Evolutionary conservation across 2,329 filamentous ascomycete species (phyloP).

Genomic region (Neophaeococcomyces mojaviensis): DNA sequence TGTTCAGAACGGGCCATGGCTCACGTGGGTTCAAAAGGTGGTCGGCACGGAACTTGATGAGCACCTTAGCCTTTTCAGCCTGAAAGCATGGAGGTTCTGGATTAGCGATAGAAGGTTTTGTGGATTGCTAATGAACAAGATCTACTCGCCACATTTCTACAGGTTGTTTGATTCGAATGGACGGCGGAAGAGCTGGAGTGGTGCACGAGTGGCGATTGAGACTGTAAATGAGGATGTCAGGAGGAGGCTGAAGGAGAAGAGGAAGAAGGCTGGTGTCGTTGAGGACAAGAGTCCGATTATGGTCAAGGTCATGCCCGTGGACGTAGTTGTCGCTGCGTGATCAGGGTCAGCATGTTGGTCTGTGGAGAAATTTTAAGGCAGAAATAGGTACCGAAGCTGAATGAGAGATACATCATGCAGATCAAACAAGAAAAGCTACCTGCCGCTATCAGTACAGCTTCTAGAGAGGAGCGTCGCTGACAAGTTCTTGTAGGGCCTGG

Average conservation of each 20-base stretch:
- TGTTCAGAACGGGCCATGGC: constrained; percentile 17
- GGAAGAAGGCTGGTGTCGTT: background rate
- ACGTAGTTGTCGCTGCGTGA: too few relatives aligned
- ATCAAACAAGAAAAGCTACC: too few relatives aligned
- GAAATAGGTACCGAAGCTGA: too few relatives aligned
- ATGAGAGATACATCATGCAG: too few relatives aligned
- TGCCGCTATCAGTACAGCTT: too few relatives aligned
- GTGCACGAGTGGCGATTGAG: constrained; percentile 25
- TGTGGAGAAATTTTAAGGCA: too few relatives aligned
- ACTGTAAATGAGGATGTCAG: constrained; percentile 15
- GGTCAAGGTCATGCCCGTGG: too few relatives aligned
- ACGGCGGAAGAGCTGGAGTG: constrained; percentile 19
- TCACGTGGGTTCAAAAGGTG: constrained; percentile 27
- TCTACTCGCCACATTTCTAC: constrained; percentile 29
- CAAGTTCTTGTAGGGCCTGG: too few relatives aligned
- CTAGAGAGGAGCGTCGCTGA: too few relatives aligned
- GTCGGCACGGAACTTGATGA: constrained; percentile 27
- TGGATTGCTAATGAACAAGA: constrained; percentile 27
- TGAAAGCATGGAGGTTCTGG: constrained; percentile 30
- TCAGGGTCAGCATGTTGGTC: too few relatives aligned
- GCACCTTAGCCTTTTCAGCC: constrained; percentile 27
- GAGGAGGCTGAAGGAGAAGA: background rate
- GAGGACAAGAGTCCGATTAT: too few relatives aligned
- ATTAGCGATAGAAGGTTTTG: constrained; percentile 28
- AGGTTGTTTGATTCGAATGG: constrained; percentile 30